Percentiles rank a stretch among this genome's conserved stretches.
Conservation (phyloP, 768 basidiomycete genomes). For the Leucocoprinus leucothites region DNA sequence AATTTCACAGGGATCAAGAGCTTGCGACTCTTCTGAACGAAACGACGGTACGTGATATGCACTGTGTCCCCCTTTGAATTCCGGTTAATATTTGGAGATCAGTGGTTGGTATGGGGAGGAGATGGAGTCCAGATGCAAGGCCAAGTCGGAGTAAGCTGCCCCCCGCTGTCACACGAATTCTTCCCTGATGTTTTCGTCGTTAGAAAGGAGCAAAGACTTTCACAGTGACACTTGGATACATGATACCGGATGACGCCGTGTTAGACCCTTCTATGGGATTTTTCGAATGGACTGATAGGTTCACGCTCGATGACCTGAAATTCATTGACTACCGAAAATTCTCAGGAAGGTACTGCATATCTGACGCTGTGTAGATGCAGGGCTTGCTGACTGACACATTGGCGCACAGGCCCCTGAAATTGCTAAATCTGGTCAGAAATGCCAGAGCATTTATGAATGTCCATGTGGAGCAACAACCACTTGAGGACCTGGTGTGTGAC, state of each 20-base stretch:
- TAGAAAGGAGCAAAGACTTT: conserved; percentile 26
- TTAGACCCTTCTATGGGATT: conserved; percentile 1
- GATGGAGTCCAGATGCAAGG: conserved; percentile 14
- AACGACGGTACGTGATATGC: conserved; percentile 24
- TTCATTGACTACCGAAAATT: conserved; percentile 30
- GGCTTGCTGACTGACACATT: neutral
- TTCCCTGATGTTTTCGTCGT: neutral
- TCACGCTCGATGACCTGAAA: conserved; percentile 29
- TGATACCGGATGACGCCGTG: neutral
- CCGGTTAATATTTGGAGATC: neutral
- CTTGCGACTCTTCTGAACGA: conserved; percentile 24
- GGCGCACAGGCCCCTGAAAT: conserved; percentile 27
- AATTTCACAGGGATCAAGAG: conserved; percentile 30
- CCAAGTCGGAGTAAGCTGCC: neutral
- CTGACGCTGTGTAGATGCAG: neutral
- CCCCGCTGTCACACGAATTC: neutral
- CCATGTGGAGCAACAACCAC: conserved; percentile 25
- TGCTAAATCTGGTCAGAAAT: conserved; percentile 26
- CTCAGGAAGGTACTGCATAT: conserved; percentile 28
- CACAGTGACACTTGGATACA: conserved; percentile 24
- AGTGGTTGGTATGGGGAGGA: conserved; percentile 36
- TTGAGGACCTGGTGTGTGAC: conserved; percentile 50
- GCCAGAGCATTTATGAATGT: conserved; percentile 23
- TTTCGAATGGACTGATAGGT: conserved; percentile 26
- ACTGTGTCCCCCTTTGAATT: neutral